Evolutionary conservation across 2,329 filamentous ascomycete species (phyloP).

Genomic region (Fusarium compactum): DNA sequence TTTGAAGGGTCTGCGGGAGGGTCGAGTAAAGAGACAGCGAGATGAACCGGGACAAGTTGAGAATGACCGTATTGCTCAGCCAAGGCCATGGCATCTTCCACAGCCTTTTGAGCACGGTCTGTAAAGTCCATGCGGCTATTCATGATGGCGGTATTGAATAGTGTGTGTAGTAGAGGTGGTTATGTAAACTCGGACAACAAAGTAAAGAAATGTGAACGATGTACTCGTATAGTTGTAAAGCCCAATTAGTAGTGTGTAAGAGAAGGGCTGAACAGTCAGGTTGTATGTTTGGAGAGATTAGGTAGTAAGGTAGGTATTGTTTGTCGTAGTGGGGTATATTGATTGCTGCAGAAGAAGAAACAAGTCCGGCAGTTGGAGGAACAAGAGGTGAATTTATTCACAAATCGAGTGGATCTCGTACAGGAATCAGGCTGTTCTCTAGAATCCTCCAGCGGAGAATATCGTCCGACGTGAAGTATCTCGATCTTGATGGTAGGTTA

Average conservation of each 20-base stretch:
- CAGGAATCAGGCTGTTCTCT: conserved; percentile 29
- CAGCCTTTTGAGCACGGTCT: conserved; percentile 88
- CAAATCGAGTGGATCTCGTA: conserved; percentile 40
- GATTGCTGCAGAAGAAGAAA: conserved; percentile 27
- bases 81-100: conserved; percentile 88
- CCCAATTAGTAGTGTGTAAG: conserved; percentile 26
- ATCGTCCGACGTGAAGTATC: conserved; percentile 40
- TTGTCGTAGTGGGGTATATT: conserved; percentile 41
- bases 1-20: conserved; percentile 81
- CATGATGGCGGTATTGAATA: conserved; percentile 63
- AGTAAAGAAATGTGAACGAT: not conserved
- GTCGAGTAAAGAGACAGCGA: conserved; percentile 85
- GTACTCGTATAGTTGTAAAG: conserved; percentile 15
- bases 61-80: conserved; percentile 92
- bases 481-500: conserved; percentile 41
- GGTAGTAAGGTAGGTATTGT: conserved; percentile 30
- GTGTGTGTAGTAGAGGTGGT: not conserved
- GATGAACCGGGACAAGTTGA: conserved; percentile 89
- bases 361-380: conserved; percentile 8
- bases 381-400: conserved; percentile 45
- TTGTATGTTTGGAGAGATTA: conserved; percentile 39
- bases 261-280: conserved; percentile 29
- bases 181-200: not conserved
- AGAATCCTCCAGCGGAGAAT: conserved; percentile 31
- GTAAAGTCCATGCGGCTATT: conserved; percentile 89